Conservation (phyloP, 2,329 filamentous ascomycete genomes). For the Ophiognomonia clavigignenti-juglandacearum region DNA sequence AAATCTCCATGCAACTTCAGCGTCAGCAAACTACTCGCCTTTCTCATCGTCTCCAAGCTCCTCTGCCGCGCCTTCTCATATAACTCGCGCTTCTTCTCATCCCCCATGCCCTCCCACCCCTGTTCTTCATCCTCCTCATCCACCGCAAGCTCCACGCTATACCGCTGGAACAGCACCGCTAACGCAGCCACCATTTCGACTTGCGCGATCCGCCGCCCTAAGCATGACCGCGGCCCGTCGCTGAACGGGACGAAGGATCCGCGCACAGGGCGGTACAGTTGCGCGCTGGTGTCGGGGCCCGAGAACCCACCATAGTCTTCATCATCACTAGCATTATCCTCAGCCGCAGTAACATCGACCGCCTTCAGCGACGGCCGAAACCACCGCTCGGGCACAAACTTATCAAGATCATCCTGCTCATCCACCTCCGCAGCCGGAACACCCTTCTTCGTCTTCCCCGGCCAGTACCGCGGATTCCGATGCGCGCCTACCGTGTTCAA, state of each 20-base stretch:
- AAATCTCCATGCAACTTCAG: constrained; percentile 60
- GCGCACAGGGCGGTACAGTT: constrained; percentile 55
- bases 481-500: constrained; percentile 54
- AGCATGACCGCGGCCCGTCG: constrained; percentile 51
- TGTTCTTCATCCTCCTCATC: constrained; percentile 37
- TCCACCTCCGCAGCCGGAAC: constrained; percentile 48
- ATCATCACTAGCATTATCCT: constrained; percentile 24
- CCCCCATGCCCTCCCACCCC: constrained; percentile 43
- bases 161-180: constrained; percentile 50
- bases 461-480: constrained; percentile 71
- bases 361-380: constrained; percentile 34
- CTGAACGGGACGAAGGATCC: constrained; percentile 56
- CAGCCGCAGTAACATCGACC: constrained; percentile 16
- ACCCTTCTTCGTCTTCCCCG: constrained; percentile 42
- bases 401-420: constrained; percentile 50
- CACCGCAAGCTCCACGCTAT: constrained; percentile 67
- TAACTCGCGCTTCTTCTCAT: constrained; percentile 40
- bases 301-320: constrained; percentile 56
- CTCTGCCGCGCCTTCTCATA: constrained; percentile 58
- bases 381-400: constrained; percentile 72
- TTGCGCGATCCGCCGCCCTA: constrained; percentile 55
- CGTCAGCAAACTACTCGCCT: constrained; percentile 62
- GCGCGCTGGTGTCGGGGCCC: constrained; percentile 56
- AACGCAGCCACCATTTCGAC: constrained; percentile 53
- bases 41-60: constrained; percentile 45